These are phyloP conservation scores for Rhizopogon vulgaris DNA, from an alignment of 768 basidiomycete genomes.

Conservation along the genomic window DNA sequence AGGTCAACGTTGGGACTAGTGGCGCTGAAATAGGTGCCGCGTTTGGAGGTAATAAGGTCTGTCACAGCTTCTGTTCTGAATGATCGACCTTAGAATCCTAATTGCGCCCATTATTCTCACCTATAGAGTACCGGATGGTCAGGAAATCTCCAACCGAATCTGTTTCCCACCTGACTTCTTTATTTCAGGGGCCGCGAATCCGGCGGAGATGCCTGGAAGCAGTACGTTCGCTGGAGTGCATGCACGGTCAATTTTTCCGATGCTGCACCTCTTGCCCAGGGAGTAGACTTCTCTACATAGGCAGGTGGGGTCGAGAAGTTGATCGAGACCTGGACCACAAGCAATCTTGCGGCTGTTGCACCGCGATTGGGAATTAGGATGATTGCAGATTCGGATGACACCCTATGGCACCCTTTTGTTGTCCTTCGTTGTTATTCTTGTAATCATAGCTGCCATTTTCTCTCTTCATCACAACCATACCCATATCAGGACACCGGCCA, in stretches of 20 bases:
- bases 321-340: neutral
- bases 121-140: conserved; percentile 78
- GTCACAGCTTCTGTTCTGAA: conserved; percentile 11
- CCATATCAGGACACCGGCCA: conserved; percentile 22
- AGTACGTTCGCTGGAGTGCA: conserved; percentile 88
- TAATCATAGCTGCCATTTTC: conserved; percentile 9
- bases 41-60: conserved; percentile 91
- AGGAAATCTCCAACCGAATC: conserved; percentile 20
- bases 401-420: conserved; percentile 3
- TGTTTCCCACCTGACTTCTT: conserved; percentile 13
- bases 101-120: conserved; percentile 10
- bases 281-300: conserved; percentile 70
- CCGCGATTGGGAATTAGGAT: conserved; percentile 8
- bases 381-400: conserved; percentile 3
- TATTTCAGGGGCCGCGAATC: conserved; percentile 83
- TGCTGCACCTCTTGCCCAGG: conserved; percentile 86
- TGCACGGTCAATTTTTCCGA: conserved; percentile 94
- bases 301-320: conserved; percentile 2
- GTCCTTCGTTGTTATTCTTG: neutral
- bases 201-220: conserved; percentile 98
- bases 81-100: conserved; percentile 10
- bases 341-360: neutral
- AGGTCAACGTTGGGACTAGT: conserved; percentile 64
- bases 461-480: conserved; percentile 7
- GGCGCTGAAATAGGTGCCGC: conserved; percentile 79